Evolutionary conservation across 2,329 filamentous ascomycete species (phyloP).

Genomic region (Penicillium sp.): DNA sequence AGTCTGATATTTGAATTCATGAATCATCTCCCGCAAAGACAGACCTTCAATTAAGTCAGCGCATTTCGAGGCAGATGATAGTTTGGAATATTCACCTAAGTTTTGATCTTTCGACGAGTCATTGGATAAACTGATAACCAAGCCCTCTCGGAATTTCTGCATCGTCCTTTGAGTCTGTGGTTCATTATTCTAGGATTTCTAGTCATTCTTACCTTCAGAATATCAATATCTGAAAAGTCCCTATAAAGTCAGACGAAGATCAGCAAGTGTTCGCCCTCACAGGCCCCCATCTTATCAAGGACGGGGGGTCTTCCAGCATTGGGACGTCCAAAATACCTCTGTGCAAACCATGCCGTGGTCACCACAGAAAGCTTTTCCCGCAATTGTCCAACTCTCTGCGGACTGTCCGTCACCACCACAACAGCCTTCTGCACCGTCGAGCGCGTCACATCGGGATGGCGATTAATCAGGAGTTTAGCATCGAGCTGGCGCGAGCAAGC

Average conservation of each 20-base stretch:
- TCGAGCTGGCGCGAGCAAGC: constrained; percentile 92
- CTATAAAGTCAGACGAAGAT: constrained; percentile 31
- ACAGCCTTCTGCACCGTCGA: constrained; percentile 98
- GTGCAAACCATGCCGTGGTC: constrained; percentile 93
- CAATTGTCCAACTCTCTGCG: constrained; percentile 85
- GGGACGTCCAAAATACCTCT: constrained; percentile 55
- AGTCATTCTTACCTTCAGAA: constrained; percentile 59
- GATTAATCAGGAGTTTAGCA: constrained; percentile 70
- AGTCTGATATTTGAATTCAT: constrained; percentile 93
- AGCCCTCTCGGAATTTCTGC: constrained; percentile 82
- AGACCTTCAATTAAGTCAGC: constrained; percentile 46
- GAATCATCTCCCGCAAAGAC: constrained; percentile 84
- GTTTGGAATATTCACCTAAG: constrained; percentile 61
- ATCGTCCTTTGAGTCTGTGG: constrained; percentile 19
- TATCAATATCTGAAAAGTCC: constrained; percentile 89
- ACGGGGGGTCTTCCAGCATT: neutral
- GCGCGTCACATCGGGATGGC: constrained; percentile 86
- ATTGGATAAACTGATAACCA: constrained; percentile 59
- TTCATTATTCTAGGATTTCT: neutral
- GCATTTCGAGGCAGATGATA: neutral
- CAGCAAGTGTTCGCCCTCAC: neutral
- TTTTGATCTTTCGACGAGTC: constrained; percentile 80
- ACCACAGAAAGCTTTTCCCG: constrained; percentile 87
- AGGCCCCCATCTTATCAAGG: neutral
- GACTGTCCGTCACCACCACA: constrained; percentile 88